Conservation (phyloP, 345 rosid genomes). For the Populus alba region DNA sequence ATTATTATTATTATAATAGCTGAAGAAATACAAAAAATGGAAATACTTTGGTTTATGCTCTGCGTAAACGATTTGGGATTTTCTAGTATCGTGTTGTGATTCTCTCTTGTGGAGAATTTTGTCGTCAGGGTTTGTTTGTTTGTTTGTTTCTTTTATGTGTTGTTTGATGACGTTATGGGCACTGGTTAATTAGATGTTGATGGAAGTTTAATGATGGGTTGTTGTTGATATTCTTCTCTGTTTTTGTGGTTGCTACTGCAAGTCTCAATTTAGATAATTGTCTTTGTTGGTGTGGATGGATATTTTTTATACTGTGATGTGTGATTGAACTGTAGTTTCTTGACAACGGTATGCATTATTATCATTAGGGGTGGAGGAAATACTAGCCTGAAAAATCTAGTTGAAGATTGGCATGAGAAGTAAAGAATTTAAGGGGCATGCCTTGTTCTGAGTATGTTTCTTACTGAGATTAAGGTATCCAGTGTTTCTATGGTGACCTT, state of each 20-base stretch:
- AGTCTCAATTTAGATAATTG: not conserved
- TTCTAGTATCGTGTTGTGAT: constrained; percentile 8
- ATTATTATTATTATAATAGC: not conserved
- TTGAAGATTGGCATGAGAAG: too few relatives aligned
- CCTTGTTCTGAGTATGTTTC: too few relatives aligned
- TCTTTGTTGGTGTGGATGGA: not conserved
- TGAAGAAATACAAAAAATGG: not conserved
- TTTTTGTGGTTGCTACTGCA: not conserved
- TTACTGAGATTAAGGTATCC: too few relatives aligned
- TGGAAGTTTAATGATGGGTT: not conserved
- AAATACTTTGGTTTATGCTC: not conserved
- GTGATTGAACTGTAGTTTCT: too few relatives aligned
- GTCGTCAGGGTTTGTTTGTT: too few relatives aligned
- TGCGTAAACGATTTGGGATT: not conserved
- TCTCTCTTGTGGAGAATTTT: constrained; percentile 22
- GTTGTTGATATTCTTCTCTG: not conserved
- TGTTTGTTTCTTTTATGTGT: not conserved
- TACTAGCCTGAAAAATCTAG: too few relatives aligned
- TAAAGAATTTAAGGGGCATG: too few relatives aligned
- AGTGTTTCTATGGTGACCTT: too few relatives aligned
- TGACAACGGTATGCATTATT: too few relatives aligned
- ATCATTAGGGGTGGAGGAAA: too few relatives aligned
- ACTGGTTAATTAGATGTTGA: not conserved
- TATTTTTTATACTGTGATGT: too few relatives aligned
- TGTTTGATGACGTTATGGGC: not conserved